These are phyloP conservation scores for Hyaloscypha bicolor DNA, from an alignment of 495 filamentous ascomycete species.

Conservation along the genomic window DNA sequence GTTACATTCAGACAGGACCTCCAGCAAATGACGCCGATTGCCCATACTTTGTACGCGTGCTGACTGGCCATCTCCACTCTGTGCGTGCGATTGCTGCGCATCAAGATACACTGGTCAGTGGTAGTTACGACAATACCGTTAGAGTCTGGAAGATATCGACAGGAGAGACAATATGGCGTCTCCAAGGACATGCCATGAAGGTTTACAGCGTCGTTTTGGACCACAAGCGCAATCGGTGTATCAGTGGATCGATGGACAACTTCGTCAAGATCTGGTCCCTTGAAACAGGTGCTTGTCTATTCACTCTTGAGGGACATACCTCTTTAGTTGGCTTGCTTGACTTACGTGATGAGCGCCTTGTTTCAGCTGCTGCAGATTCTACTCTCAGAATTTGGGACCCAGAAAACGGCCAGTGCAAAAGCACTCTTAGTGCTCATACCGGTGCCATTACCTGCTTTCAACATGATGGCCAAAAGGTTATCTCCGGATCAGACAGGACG, in stretches of 20 bases:
- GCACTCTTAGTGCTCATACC: conserved; percentile 86
- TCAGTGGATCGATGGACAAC: conserved; percentile 98
- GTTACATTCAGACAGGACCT: conserved; percentile 75
- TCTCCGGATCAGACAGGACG: conserved; percentile 92
- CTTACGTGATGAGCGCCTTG: conserved; percentile 81
- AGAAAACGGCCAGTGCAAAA: conserved; percentile 87
- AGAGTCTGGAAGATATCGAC: conserved; percentile 98
- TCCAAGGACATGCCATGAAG: conserved; percentile 88
- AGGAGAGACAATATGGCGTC: conserved; percentile 83
- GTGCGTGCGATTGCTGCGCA: conserved; percentile 98
- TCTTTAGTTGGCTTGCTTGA: conserved; percentile 92
- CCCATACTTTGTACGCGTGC: conserved; percentile 87
- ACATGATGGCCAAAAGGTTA: conserved; percentile 95
- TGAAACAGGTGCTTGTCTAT: conserved; percentile 80
- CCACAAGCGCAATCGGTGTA: conserved; percentile 88
- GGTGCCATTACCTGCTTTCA: conserved; percentile 99
- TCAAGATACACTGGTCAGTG: conserved; percentile 95
- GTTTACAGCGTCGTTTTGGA: conserved; percentile 98
- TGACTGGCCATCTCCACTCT: conserved; percentile 87
- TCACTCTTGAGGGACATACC: conserved; percentile 93
- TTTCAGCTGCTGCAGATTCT: conserved; percentile 93
- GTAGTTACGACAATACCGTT: conserved; percentile 95
- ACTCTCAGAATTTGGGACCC: conserved; percentile 98
- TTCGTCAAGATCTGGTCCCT: conserved; percentile 98
- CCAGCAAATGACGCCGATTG: conserved; percentile 81